Evolutionary conservation across 2,329 filamentous ascomycete genomes (phyloP).

Genomic region (Penicillium janthinellum): DNA sequence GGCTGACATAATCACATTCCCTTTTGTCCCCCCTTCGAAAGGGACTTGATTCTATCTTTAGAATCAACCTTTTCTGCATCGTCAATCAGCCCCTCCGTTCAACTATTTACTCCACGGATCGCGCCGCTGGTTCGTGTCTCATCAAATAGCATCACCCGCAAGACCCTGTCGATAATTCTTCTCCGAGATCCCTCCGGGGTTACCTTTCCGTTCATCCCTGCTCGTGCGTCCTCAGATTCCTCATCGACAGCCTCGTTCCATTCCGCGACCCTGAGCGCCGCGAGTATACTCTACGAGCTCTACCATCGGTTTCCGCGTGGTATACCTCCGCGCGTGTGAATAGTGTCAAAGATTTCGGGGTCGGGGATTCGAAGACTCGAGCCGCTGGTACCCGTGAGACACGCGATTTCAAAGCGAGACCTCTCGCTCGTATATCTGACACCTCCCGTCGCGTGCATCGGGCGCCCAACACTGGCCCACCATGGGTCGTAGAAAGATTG

Average conservation of each 20-base stretch:
- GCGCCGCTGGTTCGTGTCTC: slow-evolving; percentile 7
- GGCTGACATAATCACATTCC: slow-evolving; percentile 14
- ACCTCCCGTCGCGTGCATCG: slow-evolving; percentile 9
- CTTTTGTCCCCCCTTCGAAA: slow-evolving; percentile 10
- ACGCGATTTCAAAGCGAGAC: slow-evolving; percentile 3
- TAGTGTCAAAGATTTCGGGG: neutral
- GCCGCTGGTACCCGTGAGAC: neutral
- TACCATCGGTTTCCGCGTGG: slow-evolving; percentile 4
- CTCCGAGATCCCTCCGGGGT: neutral
- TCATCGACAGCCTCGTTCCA: neutral
- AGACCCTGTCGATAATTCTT: neutral
- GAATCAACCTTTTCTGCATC: slow-evolving; percentile 33
- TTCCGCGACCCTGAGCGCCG: slow-evolving; percentile 1
- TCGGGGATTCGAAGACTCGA: neutral
- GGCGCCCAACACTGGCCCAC: slow-evolving; percentile 15
- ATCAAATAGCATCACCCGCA: slow-evolving; percentile 3
- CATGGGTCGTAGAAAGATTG: slow-evolving; percentile 99
- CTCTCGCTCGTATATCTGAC: neutral
- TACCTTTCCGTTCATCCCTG: neutral
- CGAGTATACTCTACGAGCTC: neutral
- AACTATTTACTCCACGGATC: slow-evolving; percentile 15
- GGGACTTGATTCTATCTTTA: slow-evolving; percentile 30
- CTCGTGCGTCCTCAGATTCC: neutral
- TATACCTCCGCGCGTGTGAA: slow-evolving; percentile 1
- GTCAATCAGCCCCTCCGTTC: slow-evolving; percentile 22